A percentile compares a stretch with the other conserved stretches of the same genome.
These are phyloP conservation scores for Effrenium voratum DNA, from an alignment of 73 alveolate genomes.

Conservation along the genomic window DNA sequence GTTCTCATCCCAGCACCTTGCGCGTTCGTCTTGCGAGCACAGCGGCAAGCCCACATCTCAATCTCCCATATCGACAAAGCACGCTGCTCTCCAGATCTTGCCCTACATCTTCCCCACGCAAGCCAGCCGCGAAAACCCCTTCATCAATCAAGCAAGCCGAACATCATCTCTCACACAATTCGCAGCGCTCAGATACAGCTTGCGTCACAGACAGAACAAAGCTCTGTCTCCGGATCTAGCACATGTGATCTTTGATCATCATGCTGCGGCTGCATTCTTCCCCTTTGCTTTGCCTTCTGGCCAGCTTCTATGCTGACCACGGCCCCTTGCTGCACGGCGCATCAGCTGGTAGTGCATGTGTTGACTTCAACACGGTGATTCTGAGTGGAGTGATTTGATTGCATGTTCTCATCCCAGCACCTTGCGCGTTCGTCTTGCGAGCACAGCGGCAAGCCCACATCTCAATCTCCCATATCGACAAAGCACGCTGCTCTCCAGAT, in stretches of 20 bases:
- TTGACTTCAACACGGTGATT: neutral
- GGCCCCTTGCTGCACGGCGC: too few species aligned
- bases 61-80: neutral
- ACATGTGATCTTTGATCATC: neutral
- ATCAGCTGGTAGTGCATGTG: constrained; percentile 18
- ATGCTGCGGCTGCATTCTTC: too few species aligned
- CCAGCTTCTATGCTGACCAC: too few species aligned
- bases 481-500: neutral
- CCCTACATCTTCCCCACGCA: too few species aligned
- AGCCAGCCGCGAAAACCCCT: too few species aligned
- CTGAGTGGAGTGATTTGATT: neutral
- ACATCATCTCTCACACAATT: too few species aligned
- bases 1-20: neutral
- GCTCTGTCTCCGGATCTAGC: too few species aligned
- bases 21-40: neutral
- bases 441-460: neutral
- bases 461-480: neutral
- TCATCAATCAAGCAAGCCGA: too few species aligned
- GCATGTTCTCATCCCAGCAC: neutral
- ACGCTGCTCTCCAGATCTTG: neutral
- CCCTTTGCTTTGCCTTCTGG: too few species aligned
- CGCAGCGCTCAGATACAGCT: too few species aligned
- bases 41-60: neutral
- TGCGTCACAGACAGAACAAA: too few species aligned
- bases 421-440: neutral